These are phyloP conservation scores for Tripterygium wilfordii DNA, from an alignment of 177 flowering plant species.

Conservation along the genomic window DNA sequence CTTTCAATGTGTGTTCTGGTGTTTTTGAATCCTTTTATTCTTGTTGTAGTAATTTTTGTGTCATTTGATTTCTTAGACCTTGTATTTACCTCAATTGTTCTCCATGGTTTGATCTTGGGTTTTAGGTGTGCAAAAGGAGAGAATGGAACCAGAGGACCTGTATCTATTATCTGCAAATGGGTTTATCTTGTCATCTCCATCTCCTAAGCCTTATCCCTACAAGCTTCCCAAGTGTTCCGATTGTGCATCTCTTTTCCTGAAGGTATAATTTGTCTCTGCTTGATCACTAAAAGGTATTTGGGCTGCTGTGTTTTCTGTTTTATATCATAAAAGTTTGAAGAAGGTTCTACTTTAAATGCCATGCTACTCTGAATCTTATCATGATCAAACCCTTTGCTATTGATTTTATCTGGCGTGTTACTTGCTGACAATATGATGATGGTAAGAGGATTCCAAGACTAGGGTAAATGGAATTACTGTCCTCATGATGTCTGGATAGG, in stretches of 20 bases:
- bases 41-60: background rate
- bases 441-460: too few relatives aligned
- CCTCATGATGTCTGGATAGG: too few relatives aligned
- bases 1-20: too few relatives aligned
- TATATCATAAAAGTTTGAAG: background rate
- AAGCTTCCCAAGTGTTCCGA: slow-evolving; percentile 89
- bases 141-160: slow-evolving; percentile 87
- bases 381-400: too few relatives aligned
- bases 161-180: slow-evolving; percentile 63
- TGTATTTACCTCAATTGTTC: background rate
- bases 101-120: background rate
- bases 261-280: slow-evolving; percentile 32
- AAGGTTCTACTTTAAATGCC: too few relatives aligned
- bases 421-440: too few relatives aligned
- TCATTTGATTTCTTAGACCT: background rate
- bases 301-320: background rate
- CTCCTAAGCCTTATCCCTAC: slow-evolving; percentile 68
- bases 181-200: slow-evolving; percentile 46
- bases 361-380: too few relatives aligned
- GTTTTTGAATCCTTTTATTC: too few relatives aligned
- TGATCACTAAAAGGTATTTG: background rate
- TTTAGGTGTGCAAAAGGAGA: slow-evolving; percentile 91
- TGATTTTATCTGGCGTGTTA: too few relatives aligned
- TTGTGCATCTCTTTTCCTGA: slow-evolving; percentile 79
- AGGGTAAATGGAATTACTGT: too few relatives aligned